Evolutionary conservation across 2,329 filamentous ascomycete genomes (phyloP), one percentile per base, ranked within the genome.

Genomic region (Rhynchosporium graminicola): DNA sequence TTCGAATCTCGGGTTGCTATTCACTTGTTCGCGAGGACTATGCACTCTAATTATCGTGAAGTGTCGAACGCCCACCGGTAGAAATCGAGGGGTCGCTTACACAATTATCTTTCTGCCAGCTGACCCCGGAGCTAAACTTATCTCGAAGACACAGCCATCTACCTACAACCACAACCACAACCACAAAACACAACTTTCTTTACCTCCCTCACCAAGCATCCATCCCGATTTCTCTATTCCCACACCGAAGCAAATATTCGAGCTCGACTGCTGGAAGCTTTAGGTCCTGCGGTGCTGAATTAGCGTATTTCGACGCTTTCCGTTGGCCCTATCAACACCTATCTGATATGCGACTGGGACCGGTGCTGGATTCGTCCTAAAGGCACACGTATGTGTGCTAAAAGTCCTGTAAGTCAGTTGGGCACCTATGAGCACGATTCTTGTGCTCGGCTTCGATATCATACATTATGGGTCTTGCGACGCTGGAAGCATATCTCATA

Each of bases 311-410:
- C 20, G 38, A 33, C 4, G 36, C 38, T 20, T 29, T 43, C 47
- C 26, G 20, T 20, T 26, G 28, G 57, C 46, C 57, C 43, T 45
- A 38, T 59, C 46, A 45, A 36, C 48, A 43, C 20, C 47, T 26
- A 40, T 59, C 45, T 59, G 57, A 48, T 52, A 59, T 59, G 57
- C 57, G 20, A 57, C 65, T 55, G 31, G 31, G 54, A 62, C 47
- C 57, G 55, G 36, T 31, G 42, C 52, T 51, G 45, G 59, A 45
- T 50, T 43, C 29, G 50, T 57, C 52, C 47, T 38, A 48, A 56
- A 63, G 55, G 61, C 61, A 56, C 40, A 47, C 38, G 29, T 58
- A 52, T 31, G 57, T 61, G 46, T 59, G 54, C 57, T 58, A 31
- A 47, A 46, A 8, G 45, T 42, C 38, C 56, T 29, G 63, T 65